Evolutionary conservation across 768 basidiomycete species (phyloP).

Genomic region (Astraeus odoratus): DNA sequence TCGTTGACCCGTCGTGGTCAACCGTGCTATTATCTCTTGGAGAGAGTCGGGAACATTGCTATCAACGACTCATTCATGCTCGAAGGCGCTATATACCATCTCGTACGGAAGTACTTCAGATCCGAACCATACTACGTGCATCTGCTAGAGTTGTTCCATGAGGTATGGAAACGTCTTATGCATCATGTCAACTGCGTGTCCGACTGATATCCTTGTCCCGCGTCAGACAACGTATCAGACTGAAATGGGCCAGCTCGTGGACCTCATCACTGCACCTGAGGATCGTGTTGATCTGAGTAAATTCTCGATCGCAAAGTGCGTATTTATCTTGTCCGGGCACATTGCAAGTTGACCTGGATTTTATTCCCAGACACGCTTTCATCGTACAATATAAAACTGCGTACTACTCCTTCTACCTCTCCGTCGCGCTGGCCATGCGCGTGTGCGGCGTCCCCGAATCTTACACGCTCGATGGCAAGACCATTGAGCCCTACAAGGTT

Average conservation of each 20-base stretch:
- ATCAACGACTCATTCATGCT: conserved; percentile 98
- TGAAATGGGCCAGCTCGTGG: conserved; percentile 93
- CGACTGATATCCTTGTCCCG: not conserved
- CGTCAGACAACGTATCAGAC: conserved; percentile 71
- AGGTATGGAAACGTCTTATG: conserved; percentile 33
- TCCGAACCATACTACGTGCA: conserved; percentile 78
- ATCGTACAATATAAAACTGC: conserved; percentile 98
- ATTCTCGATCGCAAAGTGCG: conserved; percentile 81
- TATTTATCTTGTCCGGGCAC: not conserved
- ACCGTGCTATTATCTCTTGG: conserved; percentile 86
- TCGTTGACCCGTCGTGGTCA: conserved; percentile 91
- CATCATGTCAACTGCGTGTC: not conserved
- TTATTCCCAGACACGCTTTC: conserved; percentile 61
- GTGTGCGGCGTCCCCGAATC: conserved; percentile 56
- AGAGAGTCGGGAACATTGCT: conserved; percentile 64
- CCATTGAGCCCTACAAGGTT: conserved; percentile 56
- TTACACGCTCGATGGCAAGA: conserved; percentile 35
- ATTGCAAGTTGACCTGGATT: not conserved
- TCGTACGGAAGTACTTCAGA: conserved; percentile 85
- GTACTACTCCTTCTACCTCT: conserved; percentile 97
- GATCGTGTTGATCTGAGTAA: conserved; percentile 78
- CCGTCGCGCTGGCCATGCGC: conserved; percentile 91
- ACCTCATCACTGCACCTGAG: conserved; percentile 93
- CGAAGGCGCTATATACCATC: conserved; percentile 85
- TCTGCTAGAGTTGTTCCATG: conserved; percentile 86